phyloP scores from a whole-genome alignment of 2,329 filamentous ascomycete genomes.

The Ophiostoma pallidulum region DNA sequence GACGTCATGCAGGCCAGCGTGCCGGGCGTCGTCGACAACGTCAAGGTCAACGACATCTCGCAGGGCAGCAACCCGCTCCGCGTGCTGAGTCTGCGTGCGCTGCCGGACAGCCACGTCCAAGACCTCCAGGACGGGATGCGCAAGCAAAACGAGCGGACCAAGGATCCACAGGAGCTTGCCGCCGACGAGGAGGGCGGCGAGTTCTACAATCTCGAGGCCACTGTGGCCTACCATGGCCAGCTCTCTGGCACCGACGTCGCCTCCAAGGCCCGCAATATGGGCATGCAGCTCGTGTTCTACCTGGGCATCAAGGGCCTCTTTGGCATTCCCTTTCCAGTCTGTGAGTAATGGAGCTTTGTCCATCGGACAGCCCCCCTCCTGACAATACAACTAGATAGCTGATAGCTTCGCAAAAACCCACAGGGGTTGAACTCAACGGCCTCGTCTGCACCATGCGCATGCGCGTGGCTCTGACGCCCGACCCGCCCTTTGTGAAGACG shows the following conservation, averaged over 20 bases:
- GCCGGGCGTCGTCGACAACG: conserved; percentile 83
- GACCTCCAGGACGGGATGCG: conserved; percentile 76
- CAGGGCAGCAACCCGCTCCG: conserved; percentile 87
- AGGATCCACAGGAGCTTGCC: conserved; percentile 77
- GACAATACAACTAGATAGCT: too few species aligned
- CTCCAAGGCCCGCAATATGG: conserved; percentile 87
- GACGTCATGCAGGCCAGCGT: conserved; percentile 97
- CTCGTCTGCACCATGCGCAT: conserved; percentile 83
- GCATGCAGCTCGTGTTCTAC: conserved; percentile 93
- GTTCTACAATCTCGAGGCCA: conserved; percentile 86
- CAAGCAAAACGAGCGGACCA: conserved; percentile 66
- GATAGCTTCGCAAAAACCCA: too few species aligned
- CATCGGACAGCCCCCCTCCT: neutral
- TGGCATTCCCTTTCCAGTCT: conserved; percentile 78
- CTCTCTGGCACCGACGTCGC: conserved; percentile 61
- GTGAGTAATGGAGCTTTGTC: too few species aligned
- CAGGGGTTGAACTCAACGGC: conserved; percentile 70
- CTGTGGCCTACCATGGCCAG: conserved; percentile 82
- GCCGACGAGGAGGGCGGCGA: conserved; percentile 85
- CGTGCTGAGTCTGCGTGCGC: conserved; percentile 74
- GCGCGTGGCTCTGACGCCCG: conserved; percentile 74
- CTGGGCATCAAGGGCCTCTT: conserved; percentile 83
- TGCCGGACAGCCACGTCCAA: conserved; percentile 72
- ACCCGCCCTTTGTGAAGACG: conserved; percentile 86
- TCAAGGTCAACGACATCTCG: conserved; percentile 88